Conservation (phyloP, 495 filamentous ascomycete species). For the Penicillium nucicola region DNA sequence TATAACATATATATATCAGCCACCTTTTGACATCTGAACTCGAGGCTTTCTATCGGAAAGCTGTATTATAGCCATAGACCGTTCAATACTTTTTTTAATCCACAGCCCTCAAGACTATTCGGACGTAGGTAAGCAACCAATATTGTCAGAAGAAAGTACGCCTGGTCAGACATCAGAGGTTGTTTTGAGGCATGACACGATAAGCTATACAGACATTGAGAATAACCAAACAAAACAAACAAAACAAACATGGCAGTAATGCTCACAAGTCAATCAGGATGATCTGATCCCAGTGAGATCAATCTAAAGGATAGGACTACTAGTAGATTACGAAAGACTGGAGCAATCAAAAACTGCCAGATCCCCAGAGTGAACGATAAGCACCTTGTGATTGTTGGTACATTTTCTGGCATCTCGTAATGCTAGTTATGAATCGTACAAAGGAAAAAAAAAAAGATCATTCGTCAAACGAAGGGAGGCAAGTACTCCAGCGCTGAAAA, state of each 20-base stretch:
- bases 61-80: no score
- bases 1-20: no score
- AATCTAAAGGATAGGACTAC: neutral
- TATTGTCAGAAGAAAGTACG: no score
- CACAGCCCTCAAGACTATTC: no score
- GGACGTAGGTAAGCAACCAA: no score
- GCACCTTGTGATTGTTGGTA: slow-evolving; percentile 16
- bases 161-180: slow-evolving; percentile 6
- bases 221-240: slow-evolving; percentile 12
- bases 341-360: slow-evolving; percentile 7
- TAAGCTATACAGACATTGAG: slow-evolving; percentile 18
- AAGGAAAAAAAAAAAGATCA: slow-evolving; percentile 24
- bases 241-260: slow-evolving; percentile 10
- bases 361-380: slow-evolving; percentile 11
- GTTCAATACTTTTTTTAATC: no score
- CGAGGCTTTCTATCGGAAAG: no score
- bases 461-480: slow-evolving; percentile 23
- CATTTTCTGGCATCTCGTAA: slow-evolving; percentile 22
- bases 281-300: slow-evolving; percentile 1
- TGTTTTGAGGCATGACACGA: slow-evolving; percentile 8
- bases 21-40: no score
- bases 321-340: slow-evolving; percentile 8
- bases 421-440: slow-evolving; percentile 25
- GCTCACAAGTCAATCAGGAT: slow-evolving; percentile 1
- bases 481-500: slow-evolving; percentile 22